Base-by-base conservation (phyloP, 441 rosid genomes). In the Adansonia grandidieri region DNA sequence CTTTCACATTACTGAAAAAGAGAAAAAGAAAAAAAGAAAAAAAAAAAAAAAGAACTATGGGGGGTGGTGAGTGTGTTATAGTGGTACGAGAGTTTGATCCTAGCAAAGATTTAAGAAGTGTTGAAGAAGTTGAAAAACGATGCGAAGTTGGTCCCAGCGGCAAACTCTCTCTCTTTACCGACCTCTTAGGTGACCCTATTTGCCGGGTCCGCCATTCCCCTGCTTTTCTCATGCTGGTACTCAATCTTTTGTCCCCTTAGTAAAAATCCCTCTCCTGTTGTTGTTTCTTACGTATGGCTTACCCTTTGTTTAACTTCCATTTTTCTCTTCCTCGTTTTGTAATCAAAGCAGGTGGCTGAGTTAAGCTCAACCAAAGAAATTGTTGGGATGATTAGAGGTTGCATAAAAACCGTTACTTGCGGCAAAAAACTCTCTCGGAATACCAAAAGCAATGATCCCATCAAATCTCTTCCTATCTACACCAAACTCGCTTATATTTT, bases 191-290 rank as follows among this genome's bases (percentile, higher is more conserved):
- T 80, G 99, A 96, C 90, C 99, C 99, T 54, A 85, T 94, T 80
- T 92, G 97, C 95, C 86, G 99, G 83, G 96, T 94, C 90, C 97
- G 99, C 89, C 89, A 96, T 85, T 94, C 97, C 64, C 97, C 99
- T 81, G 92, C 98, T 82, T 94, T 87, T 73, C 98, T 89, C 85
- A 94, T 96, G 98, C 90, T 96, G 99, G 99, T 96, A 71, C 8
- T 11, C 37, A 15, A 69, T 37, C 15, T 68, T 15, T 13, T 42
- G 64, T 67, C 64, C 65, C 62, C 15, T 85, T 76, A 47, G 17
- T 61, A 6, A 51, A 53, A 15, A 24, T 6, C 45, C 22, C 45
- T 20, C 54, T 47, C 60, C 5, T 32, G 15, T 24, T 22, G 13
- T 13, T 71, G 65, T 10, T 60, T 22, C 40, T 70, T 71, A 42